These are phyloP conservation scores for Eremothecium coryli DNA, from an alignment of 1,139 yeast species.

Conservation along the genomic window DNA sequence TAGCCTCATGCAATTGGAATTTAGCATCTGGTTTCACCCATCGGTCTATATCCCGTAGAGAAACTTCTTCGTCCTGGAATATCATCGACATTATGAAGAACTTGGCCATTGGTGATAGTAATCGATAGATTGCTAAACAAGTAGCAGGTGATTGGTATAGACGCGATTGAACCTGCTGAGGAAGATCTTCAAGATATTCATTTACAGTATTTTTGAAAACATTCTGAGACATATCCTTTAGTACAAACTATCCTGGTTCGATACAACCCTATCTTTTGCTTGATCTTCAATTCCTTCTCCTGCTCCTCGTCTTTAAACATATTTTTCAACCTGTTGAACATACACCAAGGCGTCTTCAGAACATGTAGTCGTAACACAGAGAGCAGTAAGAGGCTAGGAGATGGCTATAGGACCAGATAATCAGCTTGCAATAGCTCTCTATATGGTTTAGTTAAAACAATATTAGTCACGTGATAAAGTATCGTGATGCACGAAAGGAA, in stretches of 20 bases:
- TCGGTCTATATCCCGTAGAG: conserved; percentile 57
- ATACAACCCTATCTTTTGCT: too few species aligned
- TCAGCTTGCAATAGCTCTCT: too few species aligned
- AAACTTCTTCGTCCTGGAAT: conserved; percentile 67
- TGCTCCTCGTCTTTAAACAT: too few species aligned
- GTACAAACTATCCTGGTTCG: not conserved
- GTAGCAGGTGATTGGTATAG: conserved; percentile 84
- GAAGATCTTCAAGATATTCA: conserved; percentile 82
- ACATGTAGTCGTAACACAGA: too few species aligned
- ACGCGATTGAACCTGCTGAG: conserved; percentile 71
- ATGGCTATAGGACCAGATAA: too few species aligned
- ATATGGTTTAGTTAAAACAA: too few species aligned
- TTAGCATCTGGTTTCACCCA: conserved; percentile 59
- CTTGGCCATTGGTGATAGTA: conserved; percentile 83
- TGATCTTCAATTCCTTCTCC: too few species aligned
- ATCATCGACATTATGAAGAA: conserved; percentile 81
- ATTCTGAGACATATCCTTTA: conserved; percentile 34
- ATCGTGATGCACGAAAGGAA: too few species aligned
- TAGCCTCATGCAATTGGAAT: conserved; percentile 54
- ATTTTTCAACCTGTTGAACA: too few species aligned
- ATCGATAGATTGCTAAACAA: conserved; percentile 79
- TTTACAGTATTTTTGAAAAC: conserved; percentile 69
- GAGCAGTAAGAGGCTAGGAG: too few species aligned
- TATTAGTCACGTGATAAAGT: too few species aligned
- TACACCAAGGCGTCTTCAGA: too few species aligned